These are phyloP conservation scores for Microcyclosporella mali DNA, from an alignment of 2,329 filamentous ascomycete species.

Conservation along the genomic window DNA sequence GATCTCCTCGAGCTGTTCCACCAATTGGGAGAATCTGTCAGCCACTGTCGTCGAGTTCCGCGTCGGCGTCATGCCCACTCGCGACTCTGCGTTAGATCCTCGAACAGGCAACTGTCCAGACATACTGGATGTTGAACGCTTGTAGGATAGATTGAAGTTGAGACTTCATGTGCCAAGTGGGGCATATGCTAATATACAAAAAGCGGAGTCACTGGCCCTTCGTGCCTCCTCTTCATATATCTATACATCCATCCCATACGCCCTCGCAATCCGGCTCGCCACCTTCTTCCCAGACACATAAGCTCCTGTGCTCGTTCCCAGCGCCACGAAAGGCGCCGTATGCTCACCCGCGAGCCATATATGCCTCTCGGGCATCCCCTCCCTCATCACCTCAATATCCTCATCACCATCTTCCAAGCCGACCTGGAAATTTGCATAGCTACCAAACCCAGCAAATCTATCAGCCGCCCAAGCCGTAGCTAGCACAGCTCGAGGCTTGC, in stretches of 20 bases:
- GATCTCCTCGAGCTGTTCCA: too few species aligned
- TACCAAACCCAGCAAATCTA: slow-evolving; percentile 71
- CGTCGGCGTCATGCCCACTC: too few species aligned
- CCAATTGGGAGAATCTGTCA: too few species aligned
- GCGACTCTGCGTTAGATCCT: too few species aligned
- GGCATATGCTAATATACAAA: too few species aligned
- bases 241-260: slow-evolving; percentile 37
- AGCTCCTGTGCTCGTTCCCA: slow-evolving; percentile 84
- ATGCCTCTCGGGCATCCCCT: slow-evolving; percentile 54
- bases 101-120: too few species aligned
- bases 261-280: slow-evolving; percentile 56
- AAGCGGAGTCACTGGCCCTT: too few species aligned
- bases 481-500: slow-evolving; percentile 57
- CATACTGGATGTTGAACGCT: too few species aligned
- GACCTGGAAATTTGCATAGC: slow-evolving; percentile 79
- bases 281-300: slow-evolving; percentile 86
- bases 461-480: slow-evolving; percentile 75
- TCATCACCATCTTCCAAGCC: slow-evolving; percentile 64
- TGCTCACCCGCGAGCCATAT: slow-evolving; percentile 89
- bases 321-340: slow-evolving; percentile 79
- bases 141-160: too few species aligned
- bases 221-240: too few species aligned
- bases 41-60: too few species aligned
- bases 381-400: slow-evolving; percentile 59
- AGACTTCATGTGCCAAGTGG: too few species aligned